Evolutionary conservation across 176 grass and related monocot genomes (phyloP), one percentile per base, ranked within the genome.

Genomic region (Eleusine indica): DNA sequence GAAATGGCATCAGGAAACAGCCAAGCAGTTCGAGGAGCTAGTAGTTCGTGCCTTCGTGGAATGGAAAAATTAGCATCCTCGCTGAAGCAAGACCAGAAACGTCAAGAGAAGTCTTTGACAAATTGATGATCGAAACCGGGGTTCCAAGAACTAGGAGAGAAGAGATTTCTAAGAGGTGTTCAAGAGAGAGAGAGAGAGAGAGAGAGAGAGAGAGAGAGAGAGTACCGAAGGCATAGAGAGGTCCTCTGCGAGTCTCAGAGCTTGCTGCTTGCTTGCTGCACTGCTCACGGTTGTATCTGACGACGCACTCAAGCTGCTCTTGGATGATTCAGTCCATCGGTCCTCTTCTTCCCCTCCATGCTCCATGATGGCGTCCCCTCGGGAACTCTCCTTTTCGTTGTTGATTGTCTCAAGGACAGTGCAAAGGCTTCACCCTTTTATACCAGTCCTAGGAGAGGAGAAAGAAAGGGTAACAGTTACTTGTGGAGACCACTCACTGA

Each of bases 141-240:
- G 4, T 84, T 67, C 18, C 48, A 41, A 41, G 63, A 68, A 28
- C 48, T 81, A 74, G 30, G 41, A 32, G 29, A 80, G 3, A 73
- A 35, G 29, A 68, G 58, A 71, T 40, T 90, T 48, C 44, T 49
- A n/a, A 13, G 9, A 29, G 16, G 3, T 9, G 41, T 73, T 47
- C 44, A 2, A 70, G 72, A 82, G 2, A 77, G 49, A 42, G 30
- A 42, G 83, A 61, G 70, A 85, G 29, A 65, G 75, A 78, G 63
- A 66, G 38, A 42, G 83, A 61, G 70, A 85, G 29, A 65, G 75
- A 43, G 71, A 68, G 76, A 81, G 82, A 87, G 82, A 57, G 1
- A 69, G 18, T 93, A 97, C 95, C 61, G 95, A 94, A 54, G 95
- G 95, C 53, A 94, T 84, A 19, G 92, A 91, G 57, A 97, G 83